These are phyloP conservation scores for Auriculariales sp. DNA, from an alignment of 768 basidiomycete species.

Conservation along the genomic window DNA sequence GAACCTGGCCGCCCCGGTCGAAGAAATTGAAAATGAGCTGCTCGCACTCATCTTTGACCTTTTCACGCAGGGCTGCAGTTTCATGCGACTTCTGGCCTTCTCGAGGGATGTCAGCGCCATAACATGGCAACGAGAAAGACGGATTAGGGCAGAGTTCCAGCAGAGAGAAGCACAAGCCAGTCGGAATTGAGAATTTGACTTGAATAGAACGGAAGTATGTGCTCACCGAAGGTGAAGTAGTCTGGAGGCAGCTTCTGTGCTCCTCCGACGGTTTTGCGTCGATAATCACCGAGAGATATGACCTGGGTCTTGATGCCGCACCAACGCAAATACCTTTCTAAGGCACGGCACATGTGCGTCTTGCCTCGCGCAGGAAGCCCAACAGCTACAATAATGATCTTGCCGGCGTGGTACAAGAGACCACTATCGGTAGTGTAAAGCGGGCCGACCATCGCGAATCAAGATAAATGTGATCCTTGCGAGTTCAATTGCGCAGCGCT, in stretches of 20 bases:
- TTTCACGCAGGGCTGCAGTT: constrained; percentile 62
- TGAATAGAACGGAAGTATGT: too few species aligned
- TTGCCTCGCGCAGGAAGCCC: constrained; percentile 91
- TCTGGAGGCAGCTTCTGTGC: constrained; percentile 80
- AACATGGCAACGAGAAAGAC: too few species aligned
- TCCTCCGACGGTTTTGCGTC: constrained; percentile 77
- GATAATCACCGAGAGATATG: constrained; percentile 88
- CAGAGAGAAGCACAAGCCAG: not conserved
- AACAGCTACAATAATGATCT: constrained; percentile 85
- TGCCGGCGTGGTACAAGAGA: constrained; percentile 81
- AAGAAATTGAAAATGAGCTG: constrained; percentile 83
- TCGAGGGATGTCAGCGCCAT: not conserved
- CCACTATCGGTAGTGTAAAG: constrained; percentile 79
- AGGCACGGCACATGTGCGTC: constrained; percentile 88
- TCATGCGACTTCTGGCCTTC: constrained; percentile 66
- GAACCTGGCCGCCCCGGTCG: constrained; percentile 48
- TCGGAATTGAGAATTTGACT: too few species aligned
- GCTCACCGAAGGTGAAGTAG: constrained; percentile 76
- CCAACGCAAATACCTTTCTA: constrained; percentile 97
- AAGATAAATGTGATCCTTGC: too few species aligned
- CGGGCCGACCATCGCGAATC: constrained; percentile 71
- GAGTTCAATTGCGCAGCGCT: too few species aligned
- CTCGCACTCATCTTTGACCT: constrained; percentile 74
- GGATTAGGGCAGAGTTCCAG: too few species aligned
- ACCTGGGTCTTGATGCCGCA: constrained; percentile 94